Percentiles rank a stretch among this genome's conserved stretches.
Evolutionary conservation across 2,329 filamentous ascomycete genomes (phyloP).

Genomic region (Lachnellula subtilissima): DNA sequence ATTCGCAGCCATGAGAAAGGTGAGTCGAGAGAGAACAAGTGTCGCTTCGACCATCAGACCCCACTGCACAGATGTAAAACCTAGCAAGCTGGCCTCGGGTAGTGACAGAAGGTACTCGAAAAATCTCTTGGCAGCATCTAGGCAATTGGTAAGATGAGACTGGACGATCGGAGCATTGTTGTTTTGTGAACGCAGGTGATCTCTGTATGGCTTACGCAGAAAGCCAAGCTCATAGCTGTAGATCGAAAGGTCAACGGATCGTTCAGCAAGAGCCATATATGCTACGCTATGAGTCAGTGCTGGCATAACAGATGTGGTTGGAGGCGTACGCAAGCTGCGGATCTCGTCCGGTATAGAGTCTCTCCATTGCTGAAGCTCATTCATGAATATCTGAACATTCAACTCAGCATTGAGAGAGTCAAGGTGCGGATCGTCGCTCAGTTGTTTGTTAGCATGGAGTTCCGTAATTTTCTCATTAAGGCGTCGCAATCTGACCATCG

Average conservation of each 20-base stretch:
- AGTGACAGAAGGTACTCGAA: constrained; percentile 27
- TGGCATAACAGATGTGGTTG: not conserved
- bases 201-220: constrained; percentile 19
- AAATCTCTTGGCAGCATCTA: constrained; percentile 18
- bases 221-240: constrained; percentile 26
- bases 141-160: constrained; percentile 17
- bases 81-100: constrained; percentile 12
- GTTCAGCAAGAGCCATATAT: constrained; percentile 14
- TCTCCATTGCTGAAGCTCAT: constrained; percentile 24
- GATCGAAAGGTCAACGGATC: constrained; percentile 15
- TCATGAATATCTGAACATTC: constrained; percentile 22
- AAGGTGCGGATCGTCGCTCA: constrained; percentile 9
- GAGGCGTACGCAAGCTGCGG: constrained; percentile 15
- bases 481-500: constrained; percentile 21
- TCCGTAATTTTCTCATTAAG: constrained; percentile 17
- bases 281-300: constrained; percentile 10
- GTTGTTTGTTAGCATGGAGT: constrained; percentile 2
- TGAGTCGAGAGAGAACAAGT: constrained; percentile 21
- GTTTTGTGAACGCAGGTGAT: constrained; percentile 2
- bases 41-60: constrained; percentile 18
- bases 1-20: constrained; percentile 25
- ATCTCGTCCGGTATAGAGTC: constrained; percentile 12
- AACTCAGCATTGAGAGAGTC: constrained; percentile 21
- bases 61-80: constrained; percentile 23
- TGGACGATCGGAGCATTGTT: not conserved